These are phyloP conservation scores for Boletus insuetus DNA, from an alignment of 768 basidiomycete genomes.

Conservation along the genomic window DNA sequence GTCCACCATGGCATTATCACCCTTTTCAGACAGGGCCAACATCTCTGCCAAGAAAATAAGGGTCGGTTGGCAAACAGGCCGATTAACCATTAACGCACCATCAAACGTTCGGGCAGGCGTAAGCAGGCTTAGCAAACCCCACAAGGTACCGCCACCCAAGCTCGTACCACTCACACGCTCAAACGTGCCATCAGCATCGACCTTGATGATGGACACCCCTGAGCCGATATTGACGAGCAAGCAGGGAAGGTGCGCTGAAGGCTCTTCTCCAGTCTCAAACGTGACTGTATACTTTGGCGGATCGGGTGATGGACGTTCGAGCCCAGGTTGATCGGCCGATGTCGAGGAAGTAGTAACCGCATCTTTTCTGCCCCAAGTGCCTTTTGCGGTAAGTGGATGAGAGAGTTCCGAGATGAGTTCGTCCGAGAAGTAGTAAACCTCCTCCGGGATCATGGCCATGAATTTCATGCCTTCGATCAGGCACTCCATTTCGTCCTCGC, in stretches of 20 bases:
- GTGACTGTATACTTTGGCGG: conserved; percentile 87
- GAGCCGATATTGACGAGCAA: conserved; percentile 97
- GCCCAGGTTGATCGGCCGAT: conserved; percentile 18
- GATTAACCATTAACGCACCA: conserved; percentile 54
- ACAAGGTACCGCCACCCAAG: conserved; percentile 94
- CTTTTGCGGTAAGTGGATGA: conserved; percentile 29
- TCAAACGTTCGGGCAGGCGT: conserved; percentile 97
- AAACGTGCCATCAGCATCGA: conserved; percentile 91
- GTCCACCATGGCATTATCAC: conserved; percentile 92
- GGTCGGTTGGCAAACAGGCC: background rate
- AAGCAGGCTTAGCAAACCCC: conserved; percentile 91
- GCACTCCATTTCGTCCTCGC: conserved; percentile 99
- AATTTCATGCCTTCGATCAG: conserved; percentile 95
- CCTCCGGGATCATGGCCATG: conserved; percentile 92
- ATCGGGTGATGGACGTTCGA: conserved; percentile 87
- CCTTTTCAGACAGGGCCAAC: conserved; percentile 89
- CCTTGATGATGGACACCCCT: conserved; percentile 96
- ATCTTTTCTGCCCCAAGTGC: conserved; percentile 7
- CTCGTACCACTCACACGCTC: conserved; percentile 98
- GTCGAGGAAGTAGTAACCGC: background rate
- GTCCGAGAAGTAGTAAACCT: conserved; percentile 98
- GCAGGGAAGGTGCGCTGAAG: conserved; percentile 89
- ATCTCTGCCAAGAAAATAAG: conserved; percentile 63
- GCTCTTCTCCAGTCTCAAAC: conserved; percentile 69
- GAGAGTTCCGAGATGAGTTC: conserved; percentile 79